Percentiles rank a stretch among this genome's conserved stretches.
These are phyloP conservation scores for Tulasnella sp. DNA, from an alignment of 768 basidiomycete species.

Conservation along the genomic window DNA sequence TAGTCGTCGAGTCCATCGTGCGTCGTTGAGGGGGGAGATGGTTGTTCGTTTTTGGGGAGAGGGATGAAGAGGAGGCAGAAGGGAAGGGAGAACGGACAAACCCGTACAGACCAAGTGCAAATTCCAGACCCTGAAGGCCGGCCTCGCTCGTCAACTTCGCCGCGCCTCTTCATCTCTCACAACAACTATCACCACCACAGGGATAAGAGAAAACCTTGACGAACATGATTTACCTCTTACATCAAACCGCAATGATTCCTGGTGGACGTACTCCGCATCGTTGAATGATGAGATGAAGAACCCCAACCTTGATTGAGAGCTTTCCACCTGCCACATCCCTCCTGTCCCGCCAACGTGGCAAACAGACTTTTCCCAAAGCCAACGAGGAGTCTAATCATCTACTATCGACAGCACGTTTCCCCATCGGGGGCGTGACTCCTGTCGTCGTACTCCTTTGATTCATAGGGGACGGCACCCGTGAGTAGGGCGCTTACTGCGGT, in stretches of 20 bases:
- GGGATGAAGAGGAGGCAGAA: no score
- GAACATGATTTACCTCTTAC: neutral
- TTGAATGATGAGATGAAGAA: no score
- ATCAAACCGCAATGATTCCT: neutral
- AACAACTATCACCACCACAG: neutral
- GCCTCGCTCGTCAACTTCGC: neutral
- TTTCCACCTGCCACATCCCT: neutral
- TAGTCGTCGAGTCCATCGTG: no score
- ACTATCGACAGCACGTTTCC: neutral
- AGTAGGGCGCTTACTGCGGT: neutral
- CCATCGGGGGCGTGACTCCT: neutral
- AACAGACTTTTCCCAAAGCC: no score
- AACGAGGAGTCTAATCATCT: no score
- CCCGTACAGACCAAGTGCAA: neutral
- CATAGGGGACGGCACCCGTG: neutral
- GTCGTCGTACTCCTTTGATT: neutral
- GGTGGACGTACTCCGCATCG: neutral
- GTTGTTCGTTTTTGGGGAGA: no score
- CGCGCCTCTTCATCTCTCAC: neutral
- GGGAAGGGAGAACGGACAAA: neutral
- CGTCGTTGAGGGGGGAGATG: no score
- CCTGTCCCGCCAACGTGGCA: neutral
- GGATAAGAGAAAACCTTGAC: no score
- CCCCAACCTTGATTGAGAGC: no score
- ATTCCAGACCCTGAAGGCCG: conserved; percentile 7